Evolutionary conservation across 305 asterid genomes (phyloP).

Genomic region (Coffea humblotiana): DNA sequence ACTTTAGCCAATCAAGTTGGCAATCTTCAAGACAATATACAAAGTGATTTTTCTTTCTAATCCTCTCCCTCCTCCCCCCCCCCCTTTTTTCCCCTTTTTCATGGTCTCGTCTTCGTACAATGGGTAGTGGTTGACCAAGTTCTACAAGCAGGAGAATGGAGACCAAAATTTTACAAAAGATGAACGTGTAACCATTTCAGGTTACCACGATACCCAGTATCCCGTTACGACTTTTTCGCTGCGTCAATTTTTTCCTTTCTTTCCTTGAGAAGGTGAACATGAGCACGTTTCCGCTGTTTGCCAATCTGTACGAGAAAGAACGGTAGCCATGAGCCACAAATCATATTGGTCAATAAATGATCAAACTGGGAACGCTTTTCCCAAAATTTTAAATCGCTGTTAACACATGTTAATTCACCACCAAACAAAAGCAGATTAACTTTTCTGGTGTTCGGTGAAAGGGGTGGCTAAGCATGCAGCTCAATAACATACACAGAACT

Average conservation of each 20-base stretch:
- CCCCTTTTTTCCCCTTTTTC: not conserved
- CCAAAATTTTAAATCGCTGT: not conserved
- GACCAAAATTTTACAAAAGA: not conserved
- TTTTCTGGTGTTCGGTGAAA: not conserved
- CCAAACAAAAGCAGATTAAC: not conserved
- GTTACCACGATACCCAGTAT: not conserved
- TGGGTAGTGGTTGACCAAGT: not conserved
- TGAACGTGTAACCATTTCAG: not conserved
- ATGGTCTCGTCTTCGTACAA: not conserved
- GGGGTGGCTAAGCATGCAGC: not conserved
- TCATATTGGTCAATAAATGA: not conserved
- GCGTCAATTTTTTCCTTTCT: slow-evolving; percentile 50
- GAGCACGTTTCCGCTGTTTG: slow-evolving; percentile 39
- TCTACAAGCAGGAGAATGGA: not conserved
- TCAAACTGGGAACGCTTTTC: not conserved
- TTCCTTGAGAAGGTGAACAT: slow-evolving; percentile 33
- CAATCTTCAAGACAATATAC: slow-evolving; percentile 5
- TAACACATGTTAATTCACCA: not conserved
- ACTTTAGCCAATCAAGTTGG: slow-evolving; percentile 24
- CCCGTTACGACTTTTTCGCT: slow-evolving; percentile 34
- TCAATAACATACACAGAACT: slow-evolving; percentile 12
- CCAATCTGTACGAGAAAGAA: slow-evolving; percentile 49
- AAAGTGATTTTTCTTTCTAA: not conserved
- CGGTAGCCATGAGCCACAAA: not conserved
- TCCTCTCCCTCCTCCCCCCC: too few species aligned